Percentiles rank a stretch among this genome's conserved stretches.
phyloP scores from a whole-genome alignment of 805 yeast species.

The Pichia kluyveri region DNA sequence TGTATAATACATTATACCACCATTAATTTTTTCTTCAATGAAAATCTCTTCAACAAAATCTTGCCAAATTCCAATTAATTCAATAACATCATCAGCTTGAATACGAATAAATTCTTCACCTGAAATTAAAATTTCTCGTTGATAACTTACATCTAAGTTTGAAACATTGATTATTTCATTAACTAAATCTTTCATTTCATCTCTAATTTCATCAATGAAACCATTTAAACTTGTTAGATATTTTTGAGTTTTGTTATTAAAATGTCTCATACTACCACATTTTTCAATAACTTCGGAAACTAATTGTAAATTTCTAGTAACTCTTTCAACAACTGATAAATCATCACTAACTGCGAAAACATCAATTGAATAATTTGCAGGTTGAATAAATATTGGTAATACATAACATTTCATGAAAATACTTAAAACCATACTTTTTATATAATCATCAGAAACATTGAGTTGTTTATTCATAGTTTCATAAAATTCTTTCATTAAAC shows the following conservation, averaged over 20 bases:
- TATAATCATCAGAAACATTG: slow-evolving; percentile 48
- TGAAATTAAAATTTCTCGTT: slow-evolving; percentile 45
- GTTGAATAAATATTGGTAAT: slow-evolving; percentile 36
- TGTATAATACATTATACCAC: slow-evolving; percentile 3
- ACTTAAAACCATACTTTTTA: slow-evolving; percentile 62
- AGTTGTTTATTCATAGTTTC: slow-evolving; percentile 28
- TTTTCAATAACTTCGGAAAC: slow-evolving; percentile 56
- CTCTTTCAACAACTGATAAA: slow-evolving; percentile 17
- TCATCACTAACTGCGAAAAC: slow-evolving; percentile 17
- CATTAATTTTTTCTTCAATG: not conserved
- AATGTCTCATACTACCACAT: slow-evolving; percentile 58
- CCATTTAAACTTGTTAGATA: slow-evolving; percentile 77
- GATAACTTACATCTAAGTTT: slow-evolving; percentile 51
- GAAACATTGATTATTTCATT: slow-evolving; percentile 42
- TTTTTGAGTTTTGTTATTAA: slow-evolving; percentile 44
- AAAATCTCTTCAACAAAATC: slow-evolving; percentile 30
- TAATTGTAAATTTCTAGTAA: slow-evolving; percentile 43
- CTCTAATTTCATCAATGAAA: slow-evolving; percentile 45
- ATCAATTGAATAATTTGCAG: slow-evolving; percentile 49
- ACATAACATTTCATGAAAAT: slow-evolving; percentile 47
- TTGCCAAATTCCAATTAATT: slow-evolving; percentile 32
- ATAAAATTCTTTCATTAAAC: slow-evolving; percentile 39
- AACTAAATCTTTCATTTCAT: slow-evolving; percentile 36
- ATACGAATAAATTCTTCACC: slow-evolving; percentile 40
- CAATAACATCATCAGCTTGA: slow-evolving; percentile 36